Base-by-base conservation (phyloP, 208 protist species). In the Leishmania tarentolae region DNA sequence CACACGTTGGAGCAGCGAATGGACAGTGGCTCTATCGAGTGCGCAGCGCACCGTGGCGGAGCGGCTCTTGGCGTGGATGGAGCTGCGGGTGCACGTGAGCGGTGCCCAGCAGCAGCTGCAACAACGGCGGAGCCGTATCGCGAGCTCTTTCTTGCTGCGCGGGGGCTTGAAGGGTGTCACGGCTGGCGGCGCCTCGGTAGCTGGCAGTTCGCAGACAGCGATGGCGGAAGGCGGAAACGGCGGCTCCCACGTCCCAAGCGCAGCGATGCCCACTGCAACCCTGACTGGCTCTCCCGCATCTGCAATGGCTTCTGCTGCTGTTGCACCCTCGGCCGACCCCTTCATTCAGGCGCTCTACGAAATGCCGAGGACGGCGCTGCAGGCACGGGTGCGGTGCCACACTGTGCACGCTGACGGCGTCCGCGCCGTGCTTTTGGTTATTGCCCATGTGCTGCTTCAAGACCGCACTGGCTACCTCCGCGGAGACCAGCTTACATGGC, bases 301-400 rank as follows among this genome's bases (percentile, higher is more conserved):
- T 7, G 31, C 59, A 53, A 28, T 72, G 15, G 35, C 80, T 1
- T 0, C 65, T 37, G 21, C 42, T 35, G 61, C 63, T 42, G 31
- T 31, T 40, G 63, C 65, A 15, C 15, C 68, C 4, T 53, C 73
- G 40, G n/a, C 53, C 11, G 78, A 83, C n/a, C 56, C 73, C 13
- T 83, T 88, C 56, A 53, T 59, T 4, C 68, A 65, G 57, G 40
- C 76, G 35, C 75, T 83, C 37, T 56, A 70, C 66, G 83, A 87
- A 70, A 87, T 87, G 83, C 75, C 79, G 42, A 3, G 74, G 52
- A 8, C 52, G 21, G 79, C 75, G n/a, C 59, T 86, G 65, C 77
- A 74, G 6, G 78, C 73, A 19, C 85, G 81, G 21, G 91, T 94
- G 78, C 90, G 80, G 6, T 97, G 94, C 84, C 88, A 89, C 61